These are phyloP conservation scores for Saccharomycopsis sp. DNA, from an alignment of 805 yeast genomes.

Conservation along the genomic window DNA sequence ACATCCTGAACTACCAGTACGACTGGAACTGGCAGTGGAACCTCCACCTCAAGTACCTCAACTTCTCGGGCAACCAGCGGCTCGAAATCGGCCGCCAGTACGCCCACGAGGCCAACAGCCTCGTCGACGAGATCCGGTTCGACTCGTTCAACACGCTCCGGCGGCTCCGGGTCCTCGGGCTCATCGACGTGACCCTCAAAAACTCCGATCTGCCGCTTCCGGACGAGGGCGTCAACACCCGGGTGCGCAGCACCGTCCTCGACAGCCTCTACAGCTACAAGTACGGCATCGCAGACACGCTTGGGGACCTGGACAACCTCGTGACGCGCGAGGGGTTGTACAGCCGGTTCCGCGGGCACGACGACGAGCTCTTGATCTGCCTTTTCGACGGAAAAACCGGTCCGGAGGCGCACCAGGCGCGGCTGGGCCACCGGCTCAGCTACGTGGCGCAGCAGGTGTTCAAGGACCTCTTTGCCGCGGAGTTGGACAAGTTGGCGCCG, in stretches of 20 bases:
- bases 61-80: conserved; percentile 87
- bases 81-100: conserved; percentile 54
- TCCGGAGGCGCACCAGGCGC: conserved; percentile 33
- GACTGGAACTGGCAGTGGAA: conserved; percentile 98
- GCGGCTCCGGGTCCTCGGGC: conserved; percentile 65
- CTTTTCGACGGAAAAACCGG: conserved; percentile 77
- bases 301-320: conserved; percentile 61
- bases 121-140: conserved; percentile 7
- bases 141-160: conserved; percentile 72
- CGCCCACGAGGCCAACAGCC: conserved; percentile 38
- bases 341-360: conserved; percentile 80
- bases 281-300: conserved; percentile 86
- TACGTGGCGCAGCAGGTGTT: conserved; percentile 66
- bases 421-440: conserved; percentile 66
- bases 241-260: conserved; percentile 88
- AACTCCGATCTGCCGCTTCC: conserved; percentile 66
- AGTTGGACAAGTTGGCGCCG: conserved; percentile 41
- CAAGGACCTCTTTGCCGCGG: conserved; percentile 60
- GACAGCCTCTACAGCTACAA: conserved; percentile 60
- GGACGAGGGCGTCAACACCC: conserved; percentile 73
- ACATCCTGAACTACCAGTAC: conserved; percentile 88
- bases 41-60: conserved; percentile 64
- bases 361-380: conserved; percentile 74
- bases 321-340: conserved; percentile 79
- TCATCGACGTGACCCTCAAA: conserved; percentile 93